Base-by-base conservation (phyloP, 192 early-diverging fungal genomes). In the Phycomyces nitens region DNA sequence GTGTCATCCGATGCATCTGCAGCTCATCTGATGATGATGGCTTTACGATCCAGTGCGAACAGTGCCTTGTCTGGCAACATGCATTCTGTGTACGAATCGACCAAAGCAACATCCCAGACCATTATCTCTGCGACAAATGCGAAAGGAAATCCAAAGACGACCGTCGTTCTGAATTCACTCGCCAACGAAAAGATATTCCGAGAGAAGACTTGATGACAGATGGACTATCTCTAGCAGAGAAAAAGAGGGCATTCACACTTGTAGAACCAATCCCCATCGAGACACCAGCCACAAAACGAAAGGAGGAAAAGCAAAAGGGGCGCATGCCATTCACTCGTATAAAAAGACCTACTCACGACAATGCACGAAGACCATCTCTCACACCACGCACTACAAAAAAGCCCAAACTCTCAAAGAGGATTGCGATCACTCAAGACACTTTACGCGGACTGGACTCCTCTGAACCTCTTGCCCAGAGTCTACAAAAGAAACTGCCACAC, bases 61-160 rank as follows among this genome's bases (percentile, higher is more conserved):
- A 82, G 53, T 98, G 97, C 69, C 65, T 83, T 5, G 92, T 94
- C 5, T 99, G 97, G 97, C 97, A 99, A 67, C 97, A 99, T 73
- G 86, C 86, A 6, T 82, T 86, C 21, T 99, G 97, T 69, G 88
- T 99, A 12, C 75, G 77, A 12, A 82, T 89, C 42, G 78, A 82
- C 39, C 77, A 84, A 55, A 80, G 81, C 50, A 85, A 87, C 60
- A 83, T 96, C 22, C 94, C 97, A 2, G 93, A 96, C 60, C 68
- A 84, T 40, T 96, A 93, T 61, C 76, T 89, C 5, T 99, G 95
- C 66, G 94, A 97, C 53, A 59, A 75, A 56, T 98, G 97, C 72
- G 77, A 84, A 26, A 20, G 11, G 22, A 54, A 12, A 21, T 44
- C 27, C 1, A 57, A 65, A 50, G 38, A 38, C 5, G 53, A 65